Percentiles rank a stretch among this genome's conserved stretches.
These are phyloP conservation scores for Senna siamea DNA, from an alignment of 306 rosid species.

Conservation along the genomic window DNA sequence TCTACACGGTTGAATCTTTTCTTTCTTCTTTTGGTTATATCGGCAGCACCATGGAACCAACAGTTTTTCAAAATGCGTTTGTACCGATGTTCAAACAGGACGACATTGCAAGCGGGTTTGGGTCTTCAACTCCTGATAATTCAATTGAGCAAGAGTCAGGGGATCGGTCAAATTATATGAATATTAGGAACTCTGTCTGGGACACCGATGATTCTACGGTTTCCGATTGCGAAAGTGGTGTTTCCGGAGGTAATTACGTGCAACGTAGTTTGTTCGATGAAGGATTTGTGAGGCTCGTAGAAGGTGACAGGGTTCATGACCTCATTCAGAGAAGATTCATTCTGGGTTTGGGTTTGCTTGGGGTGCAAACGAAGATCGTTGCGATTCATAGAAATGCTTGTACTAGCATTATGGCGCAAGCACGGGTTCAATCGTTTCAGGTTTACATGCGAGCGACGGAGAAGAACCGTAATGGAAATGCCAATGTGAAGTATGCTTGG, in stretches of 20 bases:
- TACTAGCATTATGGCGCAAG: conserved; percentile 49
- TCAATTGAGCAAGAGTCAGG: neutral
- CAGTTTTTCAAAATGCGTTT: conserved; percentile 6
- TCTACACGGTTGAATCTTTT: neutral
- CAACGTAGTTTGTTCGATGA: conserved; percentile 14
- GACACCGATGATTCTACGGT: conserved; percentile 42
- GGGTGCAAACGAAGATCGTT: conserved; percentile 41
- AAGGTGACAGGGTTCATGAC: conserved; percentile 54
- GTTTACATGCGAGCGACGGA: conserved; percentile 54
- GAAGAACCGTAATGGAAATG: conserved; percentile 58
- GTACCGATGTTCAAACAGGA: neutral
- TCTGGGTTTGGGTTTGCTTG: conserved; percentile 51
- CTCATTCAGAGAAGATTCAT: conserved; percentile 56
- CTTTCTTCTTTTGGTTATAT: neutral
- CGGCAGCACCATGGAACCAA: conserved; percentile 27
- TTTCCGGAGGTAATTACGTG: conserved; percentile 37
- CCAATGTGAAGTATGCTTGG: conserved; percentile 83
- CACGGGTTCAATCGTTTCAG: conserved; percentile 64
- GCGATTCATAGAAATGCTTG: conserved; percentile 51
- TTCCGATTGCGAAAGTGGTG: conserved; percentile 70
- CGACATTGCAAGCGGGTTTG: neutral
- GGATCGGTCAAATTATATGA: conserved; percentile 6
- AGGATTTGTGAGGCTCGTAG: conserved; percentile 40
- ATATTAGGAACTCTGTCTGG: neutral
- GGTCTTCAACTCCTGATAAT: neutral